Conservation (phyloP, 257 asterid genomes). For the Salvia miltiorrhiza region DNA sequence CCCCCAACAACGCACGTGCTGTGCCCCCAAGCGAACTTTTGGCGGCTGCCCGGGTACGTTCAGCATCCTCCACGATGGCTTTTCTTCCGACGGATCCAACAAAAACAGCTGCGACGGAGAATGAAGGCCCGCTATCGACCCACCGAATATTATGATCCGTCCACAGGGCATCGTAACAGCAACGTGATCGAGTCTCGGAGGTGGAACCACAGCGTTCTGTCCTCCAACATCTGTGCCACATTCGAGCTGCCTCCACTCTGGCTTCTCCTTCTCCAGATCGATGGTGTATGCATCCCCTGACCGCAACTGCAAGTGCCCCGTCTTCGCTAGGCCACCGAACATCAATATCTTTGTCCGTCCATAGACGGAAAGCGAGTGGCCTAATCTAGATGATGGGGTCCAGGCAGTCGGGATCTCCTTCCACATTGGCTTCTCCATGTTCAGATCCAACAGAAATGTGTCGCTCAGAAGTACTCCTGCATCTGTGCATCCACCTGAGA, state of each 20-base stretch:
- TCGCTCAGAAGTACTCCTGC: constrained; percentile 84
- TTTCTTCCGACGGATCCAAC: constrained; percentile 77
- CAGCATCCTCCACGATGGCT: constrained; percentile 74
- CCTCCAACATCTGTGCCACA: constrained; percentile 67
- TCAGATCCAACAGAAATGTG: constrained; percentile 62
- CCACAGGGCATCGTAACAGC: constrained; percentile 94
- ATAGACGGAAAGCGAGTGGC: constrained; percentile 81
- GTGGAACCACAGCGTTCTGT: constrained; percentile 70
- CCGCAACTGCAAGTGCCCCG: constrained; percentile 76
- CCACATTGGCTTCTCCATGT: constrained; percentile 69
- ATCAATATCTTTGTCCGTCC: constrained; percentile 69
- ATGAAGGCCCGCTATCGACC: constrained; percentile 79
- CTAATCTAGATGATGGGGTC: constrained; percentile 78
- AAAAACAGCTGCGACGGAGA: constrained; percentile 82
- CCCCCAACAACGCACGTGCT: constrained; percentile 90
- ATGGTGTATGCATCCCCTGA: constrained; percentile 86
- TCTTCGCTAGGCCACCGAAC: constrained; percentile 92
- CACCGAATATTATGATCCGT: constrained; percentile 73
- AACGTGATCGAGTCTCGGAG: constrained; percentile 81
- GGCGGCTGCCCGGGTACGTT: constrained; percentile 84
- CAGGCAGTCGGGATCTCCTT: constrained; percentile 65
- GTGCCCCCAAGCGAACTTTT: constrained; percentile 87
- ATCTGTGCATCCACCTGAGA: constrained; percentile 90
- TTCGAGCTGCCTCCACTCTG: constrained; percentile 77
- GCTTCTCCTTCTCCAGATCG: constrained; percentile 68